phyloP scores from a whole-genome alignment of 805 yeast species.

The Candida fluviatilis region DNA sequence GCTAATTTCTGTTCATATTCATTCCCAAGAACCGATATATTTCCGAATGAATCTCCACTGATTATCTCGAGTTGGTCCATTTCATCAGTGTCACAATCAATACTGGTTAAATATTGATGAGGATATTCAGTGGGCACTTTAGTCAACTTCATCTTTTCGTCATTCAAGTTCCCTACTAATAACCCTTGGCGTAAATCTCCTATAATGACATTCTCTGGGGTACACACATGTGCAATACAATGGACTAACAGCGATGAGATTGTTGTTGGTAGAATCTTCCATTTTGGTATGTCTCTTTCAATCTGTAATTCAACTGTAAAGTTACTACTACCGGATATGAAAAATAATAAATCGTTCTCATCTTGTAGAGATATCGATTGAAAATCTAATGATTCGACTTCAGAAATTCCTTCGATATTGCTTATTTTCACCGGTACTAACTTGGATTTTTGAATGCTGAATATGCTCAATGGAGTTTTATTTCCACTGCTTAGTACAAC shows the following conservation, averaged over 20 bases:
- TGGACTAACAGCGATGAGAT: constrained; percentile 9
- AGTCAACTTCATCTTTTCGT: constrained; percentile 1
- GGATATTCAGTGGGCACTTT: constrained; percentile 3
- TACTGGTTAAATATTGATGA: constrained; percentile 13
- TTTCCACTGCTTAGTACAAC: constrained; percentile 13
- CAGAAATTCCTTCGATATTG: constrained; percentile 8
- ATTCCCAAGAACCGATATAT: constrained; percentile 12
- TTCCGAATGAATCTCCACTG: constrained; percentile 29
- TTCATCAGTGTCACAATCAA: constrained; percentile 1
- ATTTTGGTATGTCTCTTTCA: constrained; percentile 3
- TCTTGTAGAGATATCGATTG: constrained; percentile 14
- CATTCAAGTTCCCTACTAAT: constrained; percentile 1
- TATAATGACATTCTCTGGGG: constrained; percentile 6
- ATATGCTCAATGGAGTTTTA: constrained; percentile 2
- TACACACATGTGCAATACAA: constrained; percentile 6
- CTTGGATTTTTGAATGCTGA: constrained; percentile 8
- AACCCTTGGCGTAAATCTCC: constrained; percentile 19
- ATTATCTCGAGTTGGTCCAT: constrained; percentile 6
- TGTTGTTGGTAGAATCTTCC: constrained; percentile 11
- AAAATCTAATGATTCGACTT: constrained; percentile 10
- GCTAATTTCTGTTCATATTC: constrained; percentile 9
- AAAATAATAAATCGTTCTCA: constrained; percentile 8
- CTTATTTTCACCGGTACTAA: constrained; percentile 9
- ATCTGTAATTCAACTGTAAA: constrained; percentile 7
- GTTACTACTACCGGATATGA: constrained; percentile 16